Conservation (phyloP, 176 grass and related monocot genomes). For the Zea luxurians region DNA sequence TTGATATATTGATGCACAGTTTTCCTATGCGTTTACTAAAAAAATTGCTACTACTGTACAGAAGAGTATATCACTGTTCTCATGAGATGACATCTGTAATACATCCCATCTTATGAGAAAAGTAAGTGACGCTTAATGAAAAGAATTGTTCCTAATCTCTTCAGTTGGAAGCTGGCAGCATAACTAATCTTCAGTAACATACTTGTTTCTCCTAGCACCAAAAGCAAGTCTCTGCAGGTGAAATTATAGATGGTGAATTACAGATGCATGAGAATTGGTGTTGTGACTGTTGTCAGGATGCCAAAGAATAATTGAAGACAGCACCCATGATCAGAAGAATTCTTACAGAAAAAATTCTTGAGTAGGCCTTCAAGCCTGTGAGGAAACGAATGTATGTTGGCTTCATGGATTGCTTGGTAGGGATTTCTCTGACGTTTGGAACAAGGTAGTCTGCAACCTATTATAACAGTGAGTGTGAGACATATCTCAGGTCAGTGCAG, state of each 20-base stretch:
- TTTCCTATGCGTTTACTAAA: too few species aligned
- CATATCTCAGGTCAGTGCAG: slow-evolving; percentile 11
- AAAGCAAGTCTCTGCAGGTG: slow-evolving; percentile 84
- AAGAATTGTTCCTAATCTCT: slow-evolving; percentile 40
- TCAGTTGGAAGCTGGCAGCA: slow-evolving; percentile 34
- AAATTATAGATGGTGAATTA: slow-evolving; percentile 35
- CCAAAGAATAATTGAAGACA: slow-evolving; percentile 32
- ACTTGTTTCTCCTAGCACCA: slow-evolving; percentile 89
- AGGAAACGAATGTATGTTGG: slow-evolving; percentile 95
- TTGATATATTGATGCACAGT: too few species aligned
- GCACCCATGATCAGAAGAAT: neutral
- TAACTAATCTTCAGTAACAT: slow-evolving; percentile 74
- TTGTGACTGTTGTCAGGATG: slow-evolving; percentile 24
- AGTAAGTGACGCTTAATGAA: slow-evolving; percentile 28
- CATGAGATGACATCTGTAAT: slow-evolving; percentile 14
- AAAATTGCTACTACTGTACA: slow-evolving; percentile 32
- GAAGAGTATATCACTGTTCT: slow-evolving; percentile 14
- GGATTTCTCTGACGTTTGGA: slow-evolving; percentile 73
- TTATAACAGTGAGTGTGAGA: slow-evolving; percentile 29
- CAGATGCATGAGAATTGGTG: slow-evolving; percentile 25
- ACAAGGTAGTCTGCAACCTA: slow-evolving; percentile 92
- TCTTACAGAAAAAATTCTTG: slow-evolving; percentile 93
- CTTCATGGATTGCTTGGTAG: slow-evolving; percentile 77
- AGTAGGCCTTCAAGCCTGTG: slow-evolving; percentile 96
- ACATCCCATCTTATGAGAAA: slow-evolving; percentile 34